phyloP scores from a whole-genome alignment of 2,329 filamentous ascomycete species.

The Setomelanomma holmii region DNA sequence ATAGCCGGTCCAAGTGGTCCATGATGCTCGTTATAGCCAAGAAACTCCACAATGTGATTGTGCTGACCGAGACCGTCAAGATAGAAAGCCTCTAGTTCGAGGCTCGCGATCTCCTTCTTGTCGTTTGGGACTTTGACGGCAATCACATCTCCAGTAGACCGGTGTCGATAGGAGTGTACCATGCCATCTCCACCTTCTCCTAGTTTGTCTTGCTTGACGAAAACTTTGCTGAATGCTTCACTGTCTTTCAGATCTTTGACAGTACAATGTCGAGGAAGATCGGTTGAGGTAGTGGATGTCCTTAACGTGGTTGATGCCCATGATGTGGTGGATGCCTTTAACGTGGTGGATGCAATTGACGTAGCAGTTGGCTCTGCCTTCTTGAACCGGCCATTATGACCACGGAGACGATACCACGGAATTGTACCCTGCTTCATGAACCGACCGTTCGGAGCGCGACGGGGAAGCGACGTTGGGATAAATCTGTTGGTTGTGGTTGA shows the following conservation, averaged over 20 bases:
- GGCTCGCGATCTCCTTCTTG: not conserved
- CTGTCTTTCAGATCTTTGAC: not conserved
- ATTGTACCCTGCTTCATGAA: not conserved
- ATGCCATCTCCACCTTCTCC: slow-evolving; percentile 17
- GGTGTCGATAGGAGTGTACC: slow-evolving; percentile 3
- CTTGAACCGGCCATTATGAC: not conserved
- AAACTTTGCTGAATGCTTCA: not conserved
- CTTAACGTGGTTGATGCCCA: too few relatives aligned
- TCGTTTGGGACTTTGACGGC: not conserved
- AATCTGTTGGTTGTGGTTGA: too few relatives aligned
- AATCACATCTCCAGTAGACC: not conserved
- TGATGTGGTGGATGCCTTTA: too few relatives aligned
- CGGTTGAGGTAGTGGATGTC: not conserved
- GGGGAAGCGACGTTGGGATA: not conserved
- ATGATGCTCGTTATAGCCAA: slow-evolving; percentile 7
- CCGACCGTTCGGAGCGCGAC: not conserved
- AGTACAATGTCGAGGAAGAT: not conserved
- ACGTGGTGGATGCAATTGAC: too few relatives aligned
- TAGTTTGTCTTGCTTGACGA: not conserved
- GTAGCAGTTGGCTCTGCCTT: too few relatives aligned
- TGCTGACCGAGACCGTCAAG: slow-evolving; percentile 8
- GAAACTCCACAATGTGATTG: slow-evolving; percentile 18
- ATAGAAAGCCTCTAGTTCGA: slow-evolving; percentile 1
- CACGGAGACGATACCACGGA: not conserved
- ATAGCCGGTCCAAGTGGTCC: not conserved